These are phyloP conservation scores for Lanmaoa rubissima DNA, from an alignment of 768 basidiomycete species.

Conservation along the genomic window DNA sequence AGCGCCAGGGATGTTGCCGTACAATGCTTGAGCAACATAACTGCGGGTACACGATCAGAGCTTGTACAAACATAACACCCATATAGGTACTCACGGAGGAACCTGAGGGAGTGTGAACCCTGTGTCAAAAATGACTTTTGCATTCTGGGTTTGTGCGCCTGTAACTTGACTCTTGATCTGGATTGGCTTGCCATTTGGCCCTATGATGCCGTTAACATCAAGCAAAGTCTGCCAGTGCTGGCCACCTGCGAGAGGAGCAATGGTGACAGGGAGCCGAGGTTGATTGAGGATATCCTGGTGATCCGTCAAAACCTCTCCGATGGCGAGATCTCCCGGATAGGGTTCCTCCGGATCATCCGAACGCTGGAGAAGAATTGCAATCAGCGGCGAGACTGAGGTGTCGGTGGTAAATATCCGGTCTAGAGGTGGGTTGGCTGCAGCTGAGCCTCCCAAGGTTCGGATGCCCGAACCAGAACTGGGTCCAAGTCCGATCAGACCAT, in stretches of 20 bases:
- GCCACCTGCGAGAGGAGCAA: conserved; percentile 35
- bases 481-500: conserved; percentile 57
- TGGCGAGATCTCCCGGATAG: conserved; percentile 59
- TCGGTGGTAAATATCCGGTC: conserved; percentile 67
- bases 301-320: conserved; percentile 55
- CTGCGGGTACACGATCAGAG: conserved; percentile 32
- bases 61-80: conserved; percentile 6
- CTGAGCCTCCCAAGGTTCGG: conserved; percentile 31
- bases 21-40: conserved; percentile 57
- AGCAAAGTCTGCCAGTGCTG: conserved; percentile 69
- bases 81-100: conserved; percentile 38
- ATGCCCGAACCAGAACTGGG: conserved; percentile 56
- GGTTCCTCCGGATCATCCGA: conserved; percentile 49
- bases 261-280: conserved; percentile 49
- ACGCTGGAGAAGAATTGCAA: conserved; percentile 65
- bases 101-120: conserved; percentile 70
- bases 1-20: conserved; percentile 54
- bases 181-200: conserved; percentile 55
- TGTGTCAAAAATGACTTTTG: conserved; percentile 65
- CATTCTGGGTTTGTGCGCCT: conserved; percentile 41
- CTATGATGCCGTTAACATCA: conserved; percentile 60
- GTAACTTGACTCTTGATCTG: conserved; percentile 45
- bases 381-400: conserved; percentile 52
- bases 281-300: conserved; percentile 49
- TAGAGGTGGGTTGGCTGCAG: conserved; percentile 51